Base-by-base conservation (phyloP, 1,284 basidiomycete species). In the Rhodotorula sp. region DNA sequence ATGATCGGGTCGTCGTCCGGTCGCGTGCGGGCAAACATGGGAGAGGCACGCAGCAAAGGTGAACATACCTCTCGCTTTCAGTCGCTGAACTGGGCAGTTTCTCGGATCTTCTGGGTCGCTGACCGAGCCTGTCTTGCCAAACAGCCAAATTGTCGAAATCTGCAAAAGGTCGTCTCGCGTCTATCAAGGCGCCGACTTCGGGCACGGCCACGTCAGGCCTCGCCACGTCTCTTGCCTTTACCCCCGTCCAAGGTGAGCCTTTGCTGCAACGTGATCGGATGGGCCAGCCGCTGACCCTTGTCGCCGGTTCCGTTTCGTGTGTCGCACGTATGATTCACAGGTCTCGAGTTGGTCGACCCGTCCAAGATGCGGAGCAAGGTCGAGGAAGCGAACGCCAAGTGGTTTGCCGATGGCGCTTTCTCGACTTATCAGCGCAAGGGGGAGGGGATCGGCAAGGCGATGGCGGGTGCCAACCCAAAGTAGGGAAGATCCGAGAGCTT, bases 131-230 rank as follows among this genome's bases (percentile, higher is more conserved):
- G 5, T 0, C 14, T 39, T 4, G 3, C 2, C 39, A 15, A 16
- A 15, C 79, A 93, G 96, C 94, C 56, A 97, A 97, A 85, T 85
- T 99, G 82, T 96, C 93, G n/a, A 95, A 97, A 83, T 88, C 89
- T 58, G 97, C 97, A 84, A 94, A 93, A 81, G 85, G 95, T 66
- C 89, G 96, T 39, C 69, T 84, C n/a, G 79, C 80, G 6, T 76
- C 77, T 39, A 74, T 83, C 63, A 79, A 78, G 49, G 54, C 54
- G 54, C 85, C 82, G 4, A 79, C 80, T 8, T 66, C 83, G 47
- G 85, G 86, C 65, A 86, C 87, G 23, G 85, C 87, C 68, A 86
- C 87, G 23, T 91, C 90, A 1, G 96, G 96, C 58, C 94, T 91
- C 5, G 90, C 92, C 3, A 97, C 94, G 0, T 94, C 92, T 34